Conservation (phyloP, 768 basidiomycete species). For the Mycena rebaudengoi region DNA sequence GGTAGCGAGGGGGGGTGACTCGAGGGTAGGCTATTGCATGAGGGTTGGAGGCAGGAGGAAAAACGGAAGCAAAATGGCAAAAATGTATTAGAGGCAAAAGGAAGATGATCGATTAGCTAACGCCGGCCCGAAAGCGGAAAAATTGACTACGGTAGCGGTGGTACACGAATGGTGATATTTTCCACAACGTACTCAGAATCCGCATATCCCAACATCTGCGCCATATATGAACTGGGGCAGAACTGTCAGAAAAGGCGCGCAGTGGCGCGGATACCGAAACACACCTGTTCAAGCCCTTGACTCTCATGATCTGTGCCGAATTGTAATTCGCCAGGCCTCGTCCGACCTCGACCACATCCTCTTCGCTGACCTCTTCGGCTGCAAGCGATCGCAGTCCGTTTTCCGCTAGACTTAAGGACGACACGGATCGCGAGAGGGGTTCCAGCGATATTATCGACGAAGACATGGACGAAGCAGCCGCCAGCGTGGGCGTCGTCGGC, state of each 20-base stretch:
- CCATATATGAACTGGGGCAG: constrained; percentile 73
- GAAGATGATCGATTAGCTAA: constrained; percentile 36
- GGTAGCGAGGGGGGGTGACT: not conserved
- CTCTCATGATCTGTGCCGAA: constrained; percentile 86
- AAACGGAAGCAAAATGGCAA: not conserved
- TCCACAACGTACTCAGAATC: constrained; percentile 98
- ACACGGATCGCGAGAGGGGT: constrained; percentile 49
- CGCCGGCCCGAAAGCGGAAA: not conserved
- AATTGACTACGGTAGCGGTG: constrained; percentile 42
- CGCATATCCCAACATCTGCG: constrained; percentile 87
- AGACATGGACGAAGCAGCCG: constrained; percentile 50
- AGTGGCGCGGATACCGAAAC: constrained; percentile 28
- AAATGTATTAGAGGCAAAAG: not conserved
- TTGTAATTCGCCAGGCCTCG: constrained; percentile 97
- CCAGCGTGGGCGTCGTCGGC: constrained; percentile 63
- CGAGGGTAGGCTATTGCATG: constrained; percentile 46
- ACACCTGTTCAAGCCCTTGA: constrained; percentile 93
- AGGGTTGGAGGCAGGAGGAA: constrained; percentile 39
- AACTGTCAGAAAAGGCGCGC: constrained; percentile 16
- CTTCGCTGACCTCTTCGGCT: constrained; percentile 51
- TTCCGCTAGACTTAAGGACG: constrained; percentile 36
- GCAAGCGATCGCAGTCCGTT: constrained; percentile 31
- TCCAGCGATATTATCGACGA: constrained; percentile 57
- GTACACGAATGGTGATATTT: constrained; percentile 83
- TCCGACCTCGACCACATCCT: constrained; percentile 88